Percentiles rank a stretch among this genome's conserved stretches.
Evolutionary conservation across 805 yeast species (phyloP).

Genomic region (Candida parachauliodes): DNA sequence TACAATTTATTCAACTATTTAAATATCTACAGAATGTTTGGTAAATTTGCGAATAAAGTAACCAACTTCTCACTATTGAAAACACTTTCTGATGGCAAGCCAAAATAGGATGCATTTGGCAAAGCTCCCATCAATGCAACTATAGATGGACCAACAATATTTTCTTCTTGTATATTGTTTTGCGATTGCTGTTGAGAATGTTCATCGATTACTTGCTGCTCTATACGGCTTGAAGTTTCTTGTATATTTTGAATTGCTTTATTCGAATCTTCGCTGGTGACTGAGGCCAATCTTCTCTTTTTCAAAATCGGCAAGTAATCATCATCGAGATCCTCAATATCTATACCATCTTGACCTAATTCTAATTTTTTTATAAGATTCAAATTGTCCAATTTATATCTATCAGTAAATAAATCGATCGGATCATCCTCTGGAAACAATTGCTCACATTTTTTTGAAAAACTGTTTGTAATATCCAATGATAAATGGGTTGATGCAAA

Average conservation of each 20-base stretch:
- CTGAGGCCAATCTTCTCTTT: constrained; percentile 13
- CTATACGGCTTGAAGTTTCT: constrained; percentile 13
- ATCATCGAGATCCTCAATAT: constrained; percentile 12
- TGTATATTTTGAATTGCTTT: constrained; percentile 13
- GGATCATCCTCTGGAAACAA: constrained; percentile 60
- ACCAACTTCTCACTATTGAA: constrained; percentile 57
- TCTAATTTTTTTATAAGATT: constrained; percentile 38
- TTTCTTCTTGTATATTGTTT: constrained; percentile 13
- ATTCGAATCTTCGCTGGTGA: constrained; percentile 6
- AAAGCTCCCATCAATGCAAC: constrained; percentile 50
- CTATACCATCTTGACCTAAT: constrained; percentile 22
- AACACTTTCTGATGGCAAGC: constrained; percentile 41
- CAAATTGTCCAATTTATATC: constrained; percentile 34
- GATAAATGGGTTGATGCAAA: constrained; percentile 73
- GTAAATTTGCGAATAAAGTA: constrained; percentile 30
- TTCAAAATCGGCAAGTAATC: constrained; percentile 12
- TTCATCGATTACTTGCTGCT: constrained; percentile 6
- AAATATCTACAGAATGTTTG: constrained; percentile 19
- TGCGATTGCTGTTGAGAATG: constrained; percentile 8
- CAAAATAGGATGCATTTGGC: constrained; percentile 59
- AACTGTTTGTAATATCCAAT: constrained; percentile 57
- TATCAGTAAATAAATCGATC: constrained; percentile 31
- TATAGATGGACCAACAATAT: constrained; percentile 31
- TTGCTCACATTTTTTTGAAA: constrained; percentile 64
- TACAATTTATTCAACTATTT: too few relatives aligned